phyloP scores from a whole-genome alignment of 306 rosid genomes.

The Quercus dentata region DNA sequence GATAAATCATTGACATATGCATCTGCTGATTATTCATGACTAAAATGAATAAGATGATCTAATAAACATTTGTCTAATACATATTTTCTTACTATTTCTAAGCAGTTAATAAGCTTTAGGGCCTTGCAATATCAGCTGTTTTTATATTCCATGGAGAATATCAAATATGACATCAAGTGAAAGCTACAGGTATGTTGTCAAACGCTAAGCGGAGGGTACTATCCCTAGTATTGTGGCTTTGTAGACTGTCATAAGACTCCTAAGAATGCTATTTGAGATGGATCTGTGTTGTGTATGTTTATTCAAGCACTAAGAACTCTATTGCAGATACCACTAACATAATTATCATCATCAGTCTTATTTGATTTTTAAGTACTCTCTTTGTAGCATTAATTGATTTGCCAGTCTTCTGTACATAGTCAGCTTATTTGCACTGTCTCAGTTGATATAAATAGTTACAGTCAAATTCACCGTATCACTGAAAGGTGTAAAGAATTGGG shows the following conservation, averaged over 20 bases:
- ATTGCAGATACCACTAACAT: neutral
- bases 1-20: neutral
- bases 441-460: neutral
- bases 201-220: neutral
- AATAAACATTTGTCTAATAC: neutral
- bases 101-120: neutral
- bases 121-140: neutral
- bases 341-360: neutral
- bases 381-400: neutral
- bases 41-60: too few species aligned
- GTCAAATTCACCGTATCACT: neutral
- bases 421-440: neutral
- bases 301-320: neutral
- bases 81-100: neutral
- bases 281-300: neutral
- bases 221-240: neutral
- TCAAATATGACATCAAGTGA: neutral
- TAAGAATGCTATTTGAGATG: neutral
- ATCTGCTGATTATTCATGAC: neutral
- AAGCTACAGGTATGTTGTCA: neutral
- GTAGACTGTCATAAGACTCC: neutral
- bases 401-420: neutral
- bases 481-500: neutral
- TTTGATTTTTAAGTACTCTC: neutral
- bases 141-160: neutral